These are phyloP conservation scores for Fraxinus angustifolia DNA, from an alignment of 305 asterid genomes.

Conservation along the genomic window DNA sequence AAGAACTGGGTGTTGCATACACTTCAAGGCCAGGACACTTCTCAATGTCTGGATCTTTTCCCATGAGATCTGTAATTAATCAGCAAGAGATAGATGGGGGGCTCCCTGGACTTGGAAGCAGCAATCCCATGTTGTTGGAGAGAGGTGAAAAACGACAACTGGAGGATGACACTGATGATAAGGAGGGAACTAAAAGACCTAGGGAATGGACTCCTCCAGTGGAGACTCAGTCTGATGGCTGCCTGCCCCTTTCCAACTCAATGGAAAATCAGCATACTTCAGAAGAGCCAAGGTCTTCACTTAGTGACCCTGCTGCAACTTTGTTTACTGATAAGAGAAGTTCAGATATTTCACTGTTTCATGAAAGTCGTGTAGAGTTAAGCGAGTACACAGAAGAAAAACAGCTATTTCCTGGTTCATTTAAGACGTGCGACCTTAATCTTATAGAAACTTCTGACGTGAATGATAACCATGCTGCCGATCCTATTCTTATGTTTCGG, in stretches of 20 bases:
- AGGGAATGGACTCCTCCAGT: conserved; percentile 49
- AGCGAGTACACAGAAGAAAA: conserved; percentile 56
- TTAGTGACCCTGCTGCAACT: conserved; percentile 27
- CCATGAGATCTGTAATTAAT: conserved; percentile 32
- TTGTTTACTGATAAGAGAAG: conserved; percentile 43
- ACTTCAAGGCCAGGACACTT: conserved; percentile 26
- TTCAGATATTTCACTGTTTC: conserved; percentile 48
- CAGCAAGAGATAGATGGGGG: conserved; percentile 39
- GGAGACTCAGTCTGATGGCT: conserved; percentile 38
- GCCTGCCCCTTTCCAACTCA: conserved; percentile 36
- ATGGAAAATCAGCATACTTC: conserved; percentile 37
- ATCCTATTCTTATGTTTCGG: conserved; percentile 42
- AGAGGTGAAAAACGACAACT: conserved; percentile 61
- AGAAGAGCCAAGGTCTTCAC: conserved; percentile 45
- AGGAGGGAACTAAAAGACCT: conserved; percentile 52
- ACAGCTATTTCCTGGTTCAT: conserved; percentile 65
- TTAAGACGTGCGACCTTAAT: conserved; percentile 88
- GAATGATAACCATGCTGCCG: conserved; percentile 42
- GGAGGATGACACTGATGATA: conserved; percentile 38
- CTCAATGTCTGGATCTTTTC: conserved; percentile 31
- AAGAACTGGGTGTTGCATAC: conserved; percentile 30
- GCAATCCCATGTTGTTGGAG: conserved; percentile 36
- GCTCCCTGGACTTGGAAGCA: conserved; percentile 41
- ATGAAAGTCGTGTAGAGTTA: conserved; percentile 41
- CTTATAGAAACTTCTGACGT: conserved; percentile 62